phyloP scores from a whole-genome alignment of 2,329 filamentous ascomycete species.

The Paecilomyces niveus region DNA sequence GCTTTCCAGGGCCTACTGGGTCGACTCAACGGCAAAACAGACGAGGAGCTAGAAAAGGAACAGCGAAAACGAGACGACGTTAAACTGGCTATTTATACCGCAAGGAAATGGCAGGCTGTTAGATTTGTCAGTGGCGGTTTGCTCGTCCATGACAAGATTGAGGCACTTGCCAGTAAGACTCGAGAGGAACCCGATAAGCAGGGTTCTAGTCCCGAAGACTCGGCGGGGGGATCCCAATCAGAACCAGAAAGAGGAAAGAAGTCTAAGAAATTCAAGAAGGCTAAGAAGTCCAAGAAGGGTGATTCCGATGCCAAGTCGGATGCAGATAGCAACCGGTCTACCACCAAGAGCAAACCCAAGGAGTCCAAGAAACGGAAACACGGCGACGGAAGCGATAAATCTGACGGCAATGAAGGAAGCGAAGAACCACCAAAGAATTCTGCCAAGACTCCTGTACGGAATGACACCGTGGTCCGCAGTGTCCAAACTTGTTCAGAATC shows the following conservation, averaged over 20 bases:
- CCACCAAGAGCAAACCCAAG: slow-evolving; percentile 5
- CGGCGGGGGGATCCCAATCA: slow-evolving; percentile 21
- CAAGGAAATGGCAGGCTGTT: slow-evolving; percentile 70
- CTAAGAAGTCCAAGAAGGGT: slow-evolving; percentile 1
- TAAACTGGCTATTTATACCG: slow-evolving; percentile 66
- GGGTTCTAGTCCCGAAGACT: slow-evolving; percentile 28
- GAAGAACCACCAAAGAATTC: slow-evolving; percentile 19
- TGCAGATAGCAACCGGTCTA: background rate
- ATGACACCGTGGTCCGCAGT: slow-evolving; percentile 3
- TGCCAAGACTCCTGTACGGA: slow-evolving; percentile 19
- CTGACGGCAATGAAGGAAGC: slow-evolving; percentile 5
- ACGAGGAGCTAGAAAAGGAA: slow-evolving; percentile 64
- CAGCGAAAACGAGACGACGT: slow-evolving; percentile 60
- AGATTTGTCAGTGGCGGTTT: slow-evolving; percentile 84
- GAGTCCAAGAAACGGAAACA: slow-evolving; percentile 29
- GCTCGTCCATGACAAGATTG: slow-evolving; percentile 52
- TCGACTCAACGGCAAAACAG: slow-evolving; percentile 78
- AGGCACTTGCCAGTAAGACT: slow-evolving; percentile 27
- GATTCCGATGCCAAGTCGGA: background rate
- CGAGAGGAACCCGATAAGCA: slow-evolving; percentile 47
- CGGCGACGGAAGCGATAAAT: slow-evolving; percentile 24
- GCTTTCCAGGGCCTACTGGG: slow-evolving; percentile 81
- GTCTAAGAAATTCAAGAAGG: slow-evolving; percentile 16
- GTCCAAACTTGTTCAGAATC: slow-evolving; percentile 37
- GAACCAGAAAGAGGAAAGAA: slow-evolving; percentile 27